These are phyloP conservation scores for Triticum urartu DNA, from an alignment of 176 grass and related monocot species.

Conservation along the genomic window DNA sequence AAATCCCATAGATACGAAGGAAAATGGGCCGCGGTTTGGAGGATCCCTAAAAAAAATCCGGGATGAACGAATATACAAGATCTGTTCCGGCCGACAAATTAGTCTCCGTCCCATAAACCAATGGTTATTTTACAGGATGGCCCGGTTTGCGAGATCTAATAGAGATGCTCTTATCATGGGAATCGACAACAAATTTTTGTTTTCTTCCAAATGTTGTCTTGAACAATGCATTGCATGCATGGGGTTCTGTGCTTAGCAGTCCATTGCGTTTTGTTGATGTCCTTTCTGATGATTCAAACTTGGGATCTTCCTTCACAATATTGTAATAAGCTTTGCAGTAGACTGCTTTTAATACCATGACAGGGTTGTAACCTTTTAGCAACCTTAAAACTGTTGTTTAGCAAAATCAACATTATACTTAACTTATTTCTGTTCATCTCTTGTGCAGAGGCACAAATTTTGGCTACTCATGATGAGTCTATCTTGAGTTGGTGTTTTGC, in stretches of 20 bases:
- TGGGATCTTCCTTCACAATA: conserved; percentile 81
- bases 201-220: too few species aligned
- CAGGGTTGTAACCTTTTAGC: too few species aligned
- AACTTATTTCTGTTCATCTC: conserved; percentile 14
- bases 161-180: too few species aligned
- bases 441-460: conserved; percentile 73
- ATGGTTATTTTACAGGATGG: too few species aligned
- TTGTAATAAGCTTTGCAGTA: conserved; percentile 53
- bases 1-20: too few species aligned
- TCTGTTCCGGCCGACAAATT: too few species aligned
- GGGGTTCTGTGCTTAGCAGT: conserved; percentile 77
- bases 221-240: conserved; percentile 1
- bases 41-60: too few species aligned
- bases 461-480: conserved; percentile 76
- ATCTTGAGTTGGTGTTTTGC: conserved; percentile 76
- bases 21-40: too few species aligned
- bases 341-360: neutral
- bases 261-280: conserved; percentile 85
- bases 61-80: too few species aligned
- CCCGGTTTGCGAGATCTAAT: too few species aligned
- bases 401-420: neutral
- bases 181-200: too few species aligned
- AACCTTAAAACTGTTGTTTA: conserved; percentile 4
- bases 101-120: too few species aligned
- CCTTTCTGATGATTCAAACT: conserved; percentile 96